These are phyloP conservation scores for Yamadazyma sp. DNA, from an alignment of 1,139 yeast species.

Conservation along the genomic window DNA sequence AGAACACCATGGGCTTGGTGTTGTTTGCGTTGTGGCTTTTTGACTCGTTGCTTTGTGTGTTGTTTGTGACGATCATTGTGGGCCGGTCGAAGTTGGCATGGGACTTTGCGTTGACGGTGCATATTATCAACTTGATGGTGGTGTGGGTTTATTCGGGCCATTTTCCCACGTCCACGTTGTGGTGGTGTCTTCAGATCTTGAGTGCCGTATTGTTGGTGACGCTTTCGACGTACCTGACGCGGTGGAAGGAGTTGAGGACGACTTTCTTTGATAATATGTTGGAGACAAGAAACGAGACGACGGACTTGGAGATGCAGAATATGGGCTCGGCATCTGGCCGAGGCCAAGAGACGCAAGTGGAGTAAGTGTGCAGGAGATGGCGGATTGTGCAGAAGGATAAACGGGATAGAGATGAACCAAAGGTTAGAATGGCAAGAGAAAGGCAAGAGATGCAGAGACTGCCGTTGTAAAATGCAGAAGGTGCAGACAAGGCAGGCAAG, in stretches of 20 bases:
- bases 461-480: too few species aligned
- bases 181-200: slow-evolving; percentile 81
- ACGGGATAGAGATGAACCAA: too few species aligned
- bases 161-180: slow-evolving; percentile 68
- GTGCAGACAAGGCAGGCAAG: too few species aligned
- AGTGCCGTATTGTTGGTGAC: slow-evolving; percentile 71
- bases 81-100: slow-evolving; percentile 92
- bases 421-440: too few species aligned
- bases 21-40: slow-evolving; percentile 74
- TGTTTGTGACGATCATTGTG: slow-evolving; percentile 81
- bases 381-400: too few species aligned
- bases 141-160: slow-evolving; percentile 65
- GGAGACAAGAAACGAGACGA: slow-evolving; percentile 31
- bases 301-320: slow-evolving; percentile 9
- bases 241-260: slow-evolving; percentile 85
- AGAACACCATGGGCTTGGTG: slow-evolving; percentile 79
- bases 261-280: slow-evolving; percentile 84
- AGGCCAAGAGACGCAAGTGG: neutral
- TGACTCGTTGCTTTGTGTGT: slow-evolving; percentile 73
- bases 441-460: too few species aligned
- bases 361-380: neutral
- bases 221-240: slow-evolving; percentile 80
- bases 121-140: slow-evolving; percentile 71
- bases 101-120: slow-evolving; percentile 92
- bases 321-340: too few species aligned